Base-by-base conservation (phyloP, 164 flowering plant species). In the Taxillus chinensis region DNA sequence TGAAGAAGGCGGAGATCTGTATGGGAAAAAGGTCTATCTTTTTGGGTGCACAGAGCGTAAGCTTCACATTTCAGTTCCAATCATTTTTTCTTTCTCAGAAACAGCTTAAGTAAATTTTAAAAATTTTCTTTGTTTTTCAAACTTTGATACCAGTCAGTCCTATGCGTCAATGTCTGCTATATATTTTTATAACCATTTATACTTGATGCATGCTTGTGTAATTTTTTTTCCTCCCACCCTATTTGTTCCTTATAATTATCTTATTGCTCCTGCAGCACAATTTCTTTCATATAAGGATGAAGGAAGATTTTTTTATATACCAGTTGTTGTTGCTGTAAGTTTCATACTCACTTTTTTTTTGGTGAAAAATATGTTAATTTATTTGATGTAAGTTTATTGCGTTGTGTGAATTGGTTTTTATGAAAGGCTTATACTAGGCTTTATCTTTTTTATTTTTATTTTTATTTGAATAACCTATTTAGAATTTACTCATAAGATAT, bases 321-420 rank as follows among this genome's bases (percentile, higher is more conserved):
- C 99, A 66, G 92, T 74, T n/a, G 89, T 95, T 65, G 95, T 91
- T 50, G 99, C 90, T 53, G 99, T 95, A 86, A 86, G 96, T 78
- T 59, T 16, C 58, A 52, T n/a, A 57, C 27, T 50, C 27, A 9
- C 4, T 58, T 53, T 12, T 38, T 61, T 17, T 45, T n/a, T 48
- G 42, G 5, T 3, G n/a, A 49, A 7, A 41, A 55, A 17, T 8
- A 54, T 39, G 5, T 5, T 6, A 9, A 43, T 9, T 43, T 43
- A 5, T 5, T 43, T 43, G 10, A 43, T 43, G 46, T 43, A 43
- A 43, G 7, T 27, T 27, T 27, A 27, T 27, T 27, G 27, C 27
- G 1, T 27, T 27, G 27, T 27, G 27, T 27, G 27, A 27, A 27
- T 27, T n/a, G n/a, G n/a, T n/a, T n/a, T n/a, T 27, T 27, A 27